Conservation (phyloP, 2,329 filamentous ascomycete genomes). For the Rutstroemia sydowiana region DNA sequence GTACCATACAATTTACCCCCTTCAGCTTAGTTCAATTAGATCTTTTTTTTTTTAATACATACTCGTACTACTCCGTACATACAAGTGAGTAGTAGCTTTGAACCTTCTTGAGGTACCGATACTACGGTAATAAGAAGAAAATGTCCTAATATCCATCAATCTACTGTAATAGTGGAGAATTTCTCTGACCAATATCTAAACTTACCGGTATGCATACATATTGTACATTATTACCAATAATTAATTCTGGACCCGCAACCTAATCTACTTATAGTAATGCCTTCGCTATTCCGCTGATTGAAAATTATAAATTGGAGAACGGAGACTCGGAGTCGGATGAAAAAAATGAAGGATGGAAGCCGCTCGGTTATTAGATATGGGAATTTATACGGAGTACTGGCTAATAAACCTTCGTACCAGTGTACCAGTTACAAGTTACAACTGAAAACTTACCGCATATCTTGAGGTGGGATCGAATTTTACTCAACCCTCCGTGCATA, state of each 20-base stretch:
- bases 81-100: too few species aligned
- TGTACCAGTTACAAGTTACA: neutral
- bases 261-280: neutral
- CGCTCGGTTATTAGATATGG: neutral
- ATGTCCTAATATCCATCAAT: too few species aligned
- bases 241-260: neutral
- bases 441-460: too few species aligned
- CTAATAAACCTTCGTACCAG: neutral
- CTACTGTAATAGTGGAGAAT: too few species aligned
- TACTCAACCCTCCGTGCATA: neutral
- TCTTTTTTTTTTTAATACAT: too few species aligned
- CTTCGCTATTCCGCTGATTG: neutral
- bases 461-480: neutral
- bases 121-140: too few species aligned
- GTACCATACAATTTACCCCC: too few species aligned
- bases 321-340: neutral
- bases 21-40: too few species aligned
- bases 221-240: neutral
- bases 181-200: too few species aligned
- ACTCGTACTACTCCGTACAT: too few species aligned
- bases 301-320: neutral
- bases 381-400: neutral
- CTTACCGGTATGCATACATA: neutral
- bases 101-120: too few species aligned
- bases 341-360: neutral